Percentiles rank a stretch among this genome's conserved stretches.
Conservation (phyloP, 495 filamentous ascomycete genomes). For the Darksidea phi region DNA sequence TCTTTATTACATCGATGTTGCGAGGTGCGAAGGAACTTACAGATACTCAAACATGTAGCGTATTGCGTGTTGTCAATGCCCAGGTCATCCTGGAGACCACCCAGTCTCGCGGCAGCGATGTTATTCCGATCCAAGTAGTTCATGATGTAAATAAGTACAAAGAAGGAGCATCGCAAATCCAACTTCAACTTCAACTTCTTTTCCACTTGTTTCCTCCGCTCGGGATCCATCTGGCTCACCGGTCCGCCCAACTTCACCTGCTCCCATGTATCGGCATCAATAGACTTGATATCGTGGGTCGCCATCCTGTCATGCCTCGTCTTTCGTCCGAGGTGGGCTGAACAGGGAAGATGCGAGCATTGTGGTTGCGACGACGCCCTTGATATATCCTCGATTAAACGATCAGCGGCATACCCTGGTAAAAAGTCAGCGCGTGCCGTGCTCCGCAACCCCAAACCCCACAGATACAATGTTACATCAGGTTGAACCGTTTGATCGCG, state of each 20-base stretch:
- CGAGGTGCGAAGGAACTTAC: constrained; percentile 10
- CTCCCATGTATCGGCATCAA: not conserved
- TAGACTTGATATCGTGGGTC: too few species aligned
- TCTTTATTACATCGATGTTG: not conserved
- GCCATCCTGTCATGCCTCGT: too few species aligned
- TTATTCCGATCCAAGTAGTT: constrained; percentile 27
- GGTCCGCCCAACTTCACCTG: not conserved
- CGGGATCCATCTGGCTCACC: constrained; percentile 5
- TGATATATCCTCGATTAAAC: too few species aligned
- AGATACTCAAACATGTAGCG: constrained; percentile 24
- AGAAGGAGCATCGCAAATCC: constrained; percentile 21
- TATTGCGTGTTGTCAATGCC: constrained; percentile 21
- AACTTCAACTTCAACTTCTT: constrained; percentile 23
- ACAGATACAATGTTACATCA: too few species aligned
- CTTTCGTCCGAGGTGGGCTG: too few species aligned
- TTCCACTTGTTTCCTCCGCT: constrained; percentile 13
- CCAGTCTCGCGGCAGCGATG: constrained; percentile 22
- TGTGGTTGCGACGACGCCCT: too few species aligned
- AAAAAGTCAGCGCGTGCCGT: too few species aligned
- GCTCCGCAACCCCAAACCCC: too few species aligned
- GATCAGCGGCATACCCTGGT: too few species aligned
- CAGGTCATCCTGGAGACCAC: constrained; percentile 12
- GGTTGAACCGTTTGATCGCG: too few species aligned
- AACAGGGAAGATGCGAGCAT: too few species aligned
- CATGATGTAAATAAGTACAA: constrained; percentile 27